A percentile compares a stretch with the other conserved stretches of the same genome.
These are phyloP conservation scores for Penicillium bialowiezense DNA, from an alignment of 495 filamentous ascomycete species.

Conservation along the genomic window DNA sequence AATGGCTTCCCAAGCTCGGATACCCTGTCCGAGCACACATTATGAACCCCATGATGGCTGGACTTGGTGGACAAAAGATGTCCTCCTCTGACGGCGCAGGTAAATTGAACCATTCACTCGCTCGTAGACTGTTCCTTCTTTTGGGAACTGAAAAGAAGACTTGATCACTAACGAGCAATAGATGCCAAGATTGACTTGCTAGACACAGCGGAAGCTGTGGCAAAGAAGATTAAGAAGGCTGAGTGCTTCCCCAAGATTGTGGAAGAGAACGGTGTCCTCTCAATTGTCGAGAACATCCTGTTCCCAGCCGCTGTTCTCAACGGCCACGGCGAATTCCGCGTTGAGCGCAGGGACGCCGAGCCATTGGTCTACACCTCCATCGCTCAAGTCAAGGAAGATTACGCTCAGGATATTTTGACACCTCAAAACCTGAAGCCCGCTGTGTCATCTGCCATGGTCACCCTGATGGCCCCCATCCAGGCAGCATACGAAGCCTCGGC, in stretches of 20 bases:
- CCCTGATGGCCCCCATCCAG: constrained; percentile 69
- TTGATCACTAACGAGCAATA: constrained; percentile 1
- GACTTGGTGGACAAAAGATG: constrained; percentile 76
- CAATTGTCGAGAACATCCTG: constrained; percentile 76
- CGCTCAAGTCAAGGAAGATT: constrained; percentile 66
- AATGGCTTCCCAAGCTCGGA: constrained; percentile 43
- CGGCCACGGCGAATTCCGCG: constrained; percentile 17
- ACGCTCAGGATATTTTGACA: constrained; percentile 66
- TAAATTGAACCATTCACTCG: constrained; percentile 8
- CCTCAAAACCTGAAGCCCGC: constrained; percentile 77
- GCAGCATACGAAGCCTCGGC: constrained; percentile 56
- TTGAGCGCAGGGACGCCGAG: constrained; percentile 52
- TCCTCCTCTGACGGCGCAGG: constrained; percentile 42
- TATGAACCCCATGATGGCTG: constrained; percentile 86
- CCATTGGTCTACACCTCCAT: constrained; percentile 68
- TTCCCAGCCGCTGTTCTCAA: constrained; percentile 54
- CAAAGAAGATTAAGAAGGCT: constrained; percentile 75
- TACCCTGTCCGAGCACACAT: constrained; percentile 73
- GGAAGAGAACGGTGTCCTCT: constrained; percentile 75
- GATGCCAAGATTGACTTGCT: constrained; percentile 76
- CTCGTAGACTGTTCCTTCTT: too few species aligned
- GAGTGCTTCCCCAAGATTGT: constrained; percentile 64
- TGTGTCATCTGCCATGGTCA: constrained; percentile 59
- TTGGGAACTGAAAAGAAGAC: not conserved
- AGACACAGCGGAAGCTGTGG: constrained; percentile 63